A percentile compares a stretch with the other conserved stretches of the same genome.
phyloP scores from a whole-genome alignment of 2,329 filamentous ascomycete genomes.

The Chrysosphaeria jannelii region DNA sequence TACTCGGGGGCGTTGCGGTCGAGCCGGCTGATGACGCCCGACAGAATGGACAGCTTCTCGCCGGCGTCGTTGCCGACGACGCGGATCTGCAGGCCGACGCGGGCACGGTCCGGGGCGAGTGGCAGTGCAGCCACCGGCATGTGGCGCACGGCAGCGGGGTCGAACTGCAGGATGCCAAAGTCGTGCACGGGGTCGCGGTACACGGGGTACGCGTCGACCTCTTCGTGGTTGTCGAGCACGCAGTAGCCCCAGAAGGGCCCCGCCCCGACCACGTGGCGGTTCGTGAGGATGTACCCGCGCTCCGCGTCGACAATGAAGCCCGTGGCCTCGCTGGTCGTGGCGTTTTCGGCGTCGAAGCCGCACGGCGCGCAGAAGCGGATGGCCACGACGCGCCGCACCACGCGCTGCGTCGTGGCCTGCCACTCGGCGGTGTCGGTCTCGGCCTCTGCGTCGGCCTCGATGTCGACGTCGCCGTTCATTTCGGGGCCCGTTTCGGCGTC shows the following conservation, averaged over 20 bases:
- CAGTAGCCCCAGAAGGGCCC: constrained; percentile 96
- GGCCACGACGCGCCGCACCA: constrained; percentile 89
- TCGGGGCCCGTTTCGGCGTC: constrained; percentile 1
- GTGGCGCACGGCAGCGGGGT: constrained; percentile 88
- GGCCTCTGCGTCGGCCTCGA: no score
- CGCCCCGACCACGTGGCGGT: constrained; percentile 76
- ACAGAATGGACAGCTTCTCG: constrained; percentile 92
- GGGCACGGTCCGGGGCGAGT: constrained; percentile 60
- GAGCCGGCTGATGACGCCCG: constrained; percentile 82
- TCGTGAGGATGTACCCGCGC: constrained; percentile 65
- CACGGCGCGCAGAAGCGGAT: constrained; percentile 97
- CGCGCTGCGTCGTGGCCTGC: constrained; percentile 83
- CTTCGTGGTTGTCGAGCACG: constrained; percentile 95
- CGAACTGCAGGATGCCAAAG: constrained; percentile 88
- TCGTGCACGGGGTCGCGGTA: constrained; percentile 97
- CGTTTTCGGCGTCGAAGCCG: constrained; percentile 90
- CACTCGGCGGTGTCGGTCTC: constrained; percentile 19
- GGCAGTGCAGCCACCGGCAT: constrained; percentile 64
- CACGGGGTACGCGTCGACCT: constrained; percentile 84
- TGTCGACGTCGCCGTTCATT: not conserved
- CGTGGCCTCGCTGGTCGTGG: constrained; percentile 80
- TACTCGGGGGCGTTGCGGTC: constrained; percentile 96
- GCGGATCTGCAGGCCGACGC: constrained; percentile 77
- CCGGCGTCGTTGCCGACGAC: constrained; percentile 97
- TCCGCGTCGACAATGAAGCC: constrained; percentile 94